Base-by-base conservation (phyloP, 495 filamentous ascomycete species). In the Coniosporium apollinis region DNA sequence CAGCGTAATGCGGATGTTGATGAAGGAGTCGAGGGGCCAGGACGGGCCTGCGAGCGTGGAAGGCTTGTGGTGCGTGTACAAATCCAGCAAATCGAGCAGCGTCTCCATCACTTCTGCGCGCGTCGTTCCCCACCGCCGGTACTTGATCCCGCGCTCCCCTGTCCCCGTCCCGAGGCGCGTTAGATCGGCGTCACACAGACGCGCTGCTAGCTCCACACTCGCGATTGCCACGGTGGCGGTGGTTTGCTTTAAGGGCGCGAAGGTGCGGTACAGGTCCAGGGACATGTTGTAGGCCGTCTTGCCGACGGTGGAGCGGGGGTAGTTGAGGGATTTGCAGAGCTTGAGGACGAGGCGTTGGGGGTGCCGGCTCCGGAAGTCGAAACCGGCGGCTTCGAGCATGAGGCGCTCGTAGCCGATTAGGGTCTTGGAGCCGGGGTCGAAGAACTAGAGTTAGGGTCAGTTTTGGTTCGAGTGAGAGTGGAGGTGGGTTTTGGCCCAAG, bases 351-450 rank as follows among this genome's bases (percentile, higher is more conserved):
- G 62, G 42, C 83, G 80, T 36, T 93, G 80, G 0, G 89, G 83
- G 48, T 92, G 77, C 22, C 83, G 78, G 28, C 72, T 79, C n/a
- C 87, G 74, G 48, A 94, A 96, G 56, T 97, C 89, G 49, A 96
- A 97, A 33, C 78, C 76, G 16, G 82, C 75, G 2, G 78, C 72
- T 55, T 97, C 89, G n/a, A 97, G 77, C 59, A 97, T 91, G 36
- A 89, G 72, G 17, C 89, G 66, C 51, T 97, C 89, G 2, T 96
- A 67, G 6, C 80, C 83, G 37, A 94, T 83, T 37, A 92, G 79
- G 22, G 70, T 68, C 36, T 81, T 77, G 7, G 75, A 74, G 13
- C 70, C 67, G 7, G 58, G 55, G 30, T 96, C 89, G 46, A 97
- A 91, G 5, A 75, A 50, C 82, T 92, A 8, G 19, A 15, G 33